phyloP scores from a whole-genome alignment of 345 rosid species.

The Arabis hirsuta region DNA sequence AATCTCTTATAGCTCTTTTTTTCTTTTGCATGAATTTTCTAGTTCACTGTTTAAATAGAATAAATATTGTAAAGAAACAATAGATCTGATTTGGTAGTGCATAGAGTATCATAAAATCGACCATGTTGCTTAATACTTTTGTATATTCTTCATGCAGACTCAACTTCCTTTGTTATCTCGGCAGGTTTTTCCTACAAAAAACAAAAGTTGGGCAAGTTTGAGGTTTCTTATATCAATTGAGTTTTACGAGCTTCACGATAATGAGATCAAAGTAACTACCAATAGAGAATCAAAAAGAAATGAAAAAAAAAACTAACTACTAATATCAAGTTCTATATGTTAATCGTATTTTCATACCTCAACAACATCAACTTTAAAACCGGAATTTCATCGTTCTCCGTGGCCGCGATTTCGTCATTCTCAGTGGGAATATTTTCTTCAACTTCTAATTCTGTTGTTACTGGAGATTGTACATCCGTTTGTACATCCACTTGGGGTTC shows the following conservation, averaged over 20 bases:
- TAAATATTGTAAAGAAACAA: conserved; percentile 11
- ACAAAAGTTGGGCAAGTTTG: no score
- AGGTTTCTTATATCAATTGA: background rate
- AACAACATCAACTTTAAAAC: conserved; percentile 13
- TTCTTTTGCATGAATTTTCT: no score
- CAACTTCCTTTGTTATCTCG: conserved; percentile 29
- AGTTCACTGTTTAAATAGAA: background rate
- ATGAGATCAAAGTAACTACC: conserved; percentile 6
- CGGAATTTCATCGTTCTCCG: conserved; percentile 1
- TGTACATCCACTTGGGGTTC: conserved; percentile 26
- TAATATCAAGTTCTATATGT: background rate
- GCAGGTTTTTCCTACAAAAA: conserved; percentile 24
- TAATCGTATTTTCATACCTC: conserved; percentile 19
- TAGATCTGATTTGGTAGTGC: background rate
- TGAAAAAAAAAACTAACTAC: background rate
- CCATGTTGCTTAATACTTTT: background rate
- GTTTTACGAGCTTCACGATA: background rate
- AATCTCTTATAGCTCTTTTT: background rate
- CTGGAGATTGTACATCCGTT: conserved; percentile 15
- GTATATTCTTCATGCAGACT: conserved; percentile 27
- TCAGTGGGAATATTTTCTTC: conserved; percentile 1
- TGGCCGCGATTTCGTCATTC: background rate
- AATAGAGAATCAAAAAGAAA: background rate
- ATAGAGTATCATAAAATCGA: conserved; percentile 10
- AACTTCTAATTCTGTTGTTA: conserved; percentile 19